These are phyloP conservation scores for Ramaria sp. DNA, from an alignment of 768 basidiomycete species.

Conservation along the genomic window DNA sequence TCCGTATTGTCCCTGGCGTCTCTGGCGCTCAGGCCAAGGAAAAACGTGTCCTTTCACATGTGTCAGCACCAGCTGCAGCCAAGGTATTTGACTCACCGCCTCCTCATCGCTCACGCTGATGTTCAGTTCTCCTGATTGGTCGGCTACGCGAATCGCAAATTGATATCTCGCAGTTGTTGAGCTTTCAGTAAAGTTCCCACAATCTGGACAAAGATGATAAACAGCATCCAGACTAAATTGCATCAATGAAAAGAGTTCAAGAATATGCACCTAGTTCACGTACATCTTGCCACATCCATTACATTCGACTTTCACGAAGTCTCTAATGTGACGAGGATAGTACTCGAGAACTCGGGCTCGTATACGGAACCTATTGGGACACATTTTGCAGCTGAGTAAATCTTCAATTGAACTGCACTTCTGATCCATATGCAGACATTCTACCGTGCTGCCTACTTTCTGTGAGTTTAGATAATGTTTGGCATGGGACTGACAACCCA, in stretches of 20 bases:
- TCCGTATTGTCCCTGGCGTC: neutral
- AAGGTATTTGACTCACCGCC: conserved; percentile 17
- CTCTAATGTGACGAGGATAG: conserved; percentile 37
- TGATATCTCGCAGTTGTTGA: conserved; percentile 37
- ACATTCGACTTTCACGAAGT: conserved; percentile 41
- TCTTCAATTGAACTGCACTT: conserved; percentile 26
- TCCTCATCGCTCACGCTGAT: conserved; percentile 41
- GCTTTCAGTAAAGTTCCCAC: conserved; percentile 41
- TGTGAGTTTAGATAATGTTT: neutral
- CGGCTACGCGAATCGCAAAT: conserved; percentile 40
- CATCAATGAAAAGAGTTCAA: neutral
- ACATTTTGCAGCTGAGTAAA: conserved; percentile 21
- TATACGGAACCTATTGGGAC: conserved; percentile 31
- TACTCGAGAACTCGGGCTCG: conserved; percentile 44
- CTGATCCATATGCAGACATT: conserved; percentile 7
- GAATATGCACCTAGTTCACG: conserved; percentile 12
- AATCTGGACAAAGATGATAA: conserved; percentile 36
- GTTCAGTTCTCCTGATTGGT: conserved; percentile 33
- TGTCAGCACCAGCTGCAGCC: neutral
- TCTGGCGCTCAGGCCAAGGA: neutral
- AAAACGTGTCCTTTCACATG: neutral
- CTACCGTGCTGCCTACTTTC: neutral
- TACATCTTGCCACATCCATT: conserved; percentile 41
- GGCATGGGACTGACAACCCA: neutral
- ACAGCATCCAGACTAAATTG: conserved; percentile 31